Percentiles rank a stretch among this genome's conserved stretches.
These are phyloP conservation scores for Carex cristatella DNA, from an alignment of 176 grass and related monocot species.

Conservation along the genomic window DNA sequence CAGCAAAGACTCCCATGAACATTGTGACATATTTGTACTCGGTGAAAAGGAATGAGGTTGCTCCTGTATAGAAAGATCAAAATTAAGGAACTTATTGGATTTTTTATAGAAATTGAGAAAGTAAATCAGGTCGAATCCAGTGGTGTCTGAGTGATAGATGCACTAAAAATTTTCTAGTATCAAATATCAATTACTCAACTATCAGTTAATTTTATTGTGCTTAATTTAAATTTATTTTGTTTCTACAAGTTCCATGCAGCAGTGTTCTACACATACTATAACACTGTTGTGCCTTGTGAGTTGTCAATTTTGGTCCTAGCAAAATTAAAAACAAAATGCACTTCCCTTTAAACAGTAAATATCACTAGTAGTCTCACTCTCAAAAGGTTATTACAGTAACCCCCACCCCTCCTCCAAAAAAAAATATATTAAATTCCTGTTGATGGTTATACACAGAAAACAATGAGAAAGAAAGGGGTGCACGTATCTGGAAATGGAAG, in stretches of 20 bases:
- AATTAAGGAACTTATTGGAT: not conserved
- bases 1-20: conserved; percentile 76
- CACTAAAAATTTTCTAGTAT: not conserved
- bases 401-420: not conserved
- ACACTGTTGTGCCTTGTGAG: not conserved
- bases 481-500: not conserved
- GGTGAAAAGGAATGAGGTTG: conserved; percentile 88
- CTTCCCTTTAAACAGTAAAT: not conserved
- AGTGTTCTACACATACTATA: not conserved
- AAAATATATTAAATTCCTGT: not conserved
- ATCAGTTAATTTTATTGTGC: not conserved
- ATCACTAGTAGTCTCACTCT: not conserved
- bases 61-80: conserved; percentile 55
- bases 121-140: not conserved
- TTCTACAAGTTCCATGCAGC: not conserved
- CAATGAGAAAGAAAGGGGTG: not conserved
- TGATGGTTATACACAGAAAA: not conserved
- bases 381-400: not conserved
- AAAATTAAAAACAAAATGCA: not conserved
- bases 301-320: not conserved
- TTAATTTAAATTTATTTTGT: not conserved
- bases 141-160: not conserved
- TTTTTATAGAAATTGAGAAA: not conserved
- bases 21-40: conserved; percentile 84
- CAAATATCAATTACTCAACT: not conserved